Evolutionary conservation across 495 filamentous ascomycete genomes (phyloP), one percentile per base, ranked within the genome.

Genomic region (Neurospora hispaniola): DNA sequence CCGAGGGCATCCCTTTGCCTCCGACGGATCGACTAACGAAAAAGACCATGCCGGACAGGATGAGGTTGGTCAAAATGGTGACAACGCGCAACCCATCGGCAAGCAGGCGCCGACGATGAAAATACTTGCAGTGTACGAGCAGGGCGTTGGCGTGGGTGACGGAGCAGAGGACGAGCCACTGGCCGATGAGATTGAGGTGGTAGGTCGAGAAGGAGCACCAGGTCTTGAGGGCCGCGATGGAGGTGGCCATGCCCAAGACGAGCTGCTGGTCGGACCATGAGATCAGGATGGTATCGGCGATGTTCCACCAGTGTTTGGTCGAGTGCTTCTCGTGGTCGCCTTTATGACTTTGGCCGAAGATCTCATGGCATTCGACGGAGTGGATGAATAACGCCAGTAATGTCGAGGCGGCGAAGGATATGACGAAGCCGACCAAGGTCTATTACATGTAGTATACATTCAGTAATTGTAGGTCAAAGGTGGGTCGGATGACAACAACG

Each of bases 131-230:
- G 39, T 72, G 71, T 8, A 72, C 54, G 35, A 72, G 54, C 38
- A 72, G 59, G 46, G 71, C 71, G 39, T 72, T 72, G 18, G 40
- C 54, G 48, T 72, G 71, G 38, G 71, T 72, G 5, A 72, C 68
- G 71, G 54, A 70, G 31, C 35, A 69, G 14, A 72, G 9, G 31
- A 72, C 48, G 11, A 72, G 71, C 71, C 71, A 72, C 18, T 72
- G 71, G 23, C 68, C 68, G 59, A 42, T 42, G n/a, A 72, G 35
- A 54, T 72, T 72, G 35, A 72, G 41, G 54, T 72, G 71, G 71
- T 72, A 72, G 48, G 54, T 72, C 38, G 71, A 72, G 41, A 72
- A 70, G 41, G 48, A 39, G 71, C 71, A 69, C 46, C 54, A 69
- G 35, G 39, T 31, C 16, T 27, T 35, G 38, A 72, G 54, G 31